Percentiles rank a stretch among this genome's conserved stretches.
These are phyloP conservation scores for Xylariomycetidae sp. DNA, from an alignment of 2,329 filamentous ascomycete genomes.

Conservation along the genomic window DNA sequence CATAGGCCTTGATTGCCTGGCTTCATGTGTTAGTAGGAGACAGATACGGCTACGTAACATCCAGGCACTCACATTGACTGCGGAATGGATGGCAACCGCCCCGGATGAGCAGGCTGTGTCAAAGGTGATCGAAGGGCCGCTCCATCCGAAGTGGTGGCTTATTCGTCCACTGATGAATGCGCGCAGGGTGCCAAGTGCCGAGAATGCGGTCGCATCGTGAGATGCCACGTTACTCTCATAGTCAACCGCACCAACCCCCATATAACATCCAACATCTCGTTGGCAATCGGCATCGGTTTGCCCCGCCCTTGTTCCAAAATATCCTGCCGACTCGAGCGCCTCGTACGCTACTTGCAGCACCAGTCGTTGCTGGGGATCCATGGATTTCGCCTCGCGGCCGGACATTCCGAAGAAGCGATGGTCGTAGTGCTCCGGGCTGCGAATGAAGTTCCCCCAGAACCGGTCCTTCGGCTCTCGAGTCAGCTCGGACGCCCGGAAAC, in stretches of 20 bases:
- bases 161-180: constrained; percentile 20
- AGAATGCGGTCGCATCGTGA: constrained; percentile 30
- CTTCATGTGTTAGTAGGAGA: too few relatives aligned
- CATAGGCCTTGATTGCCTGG: too few relatives aligned
- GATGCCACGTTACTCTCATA: constrained; percentile 36
- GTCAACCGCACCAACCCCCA: constrained; percentile 30
- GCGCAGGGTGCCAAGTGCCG: constrained; percentile 18
- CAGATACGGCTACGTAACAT: too few relatives aligned
- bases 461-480: too few relatives aligned
- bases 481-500: too few relatives aligned
- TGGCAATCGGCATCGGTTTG: too few relatives aligned
- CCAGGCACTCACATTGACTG: constrained; percentile 24
- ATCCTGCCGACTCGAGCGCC: constrained; percentile 18
- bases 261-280: constrained; percentile 33
- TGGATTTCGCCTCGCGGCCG: constrained; percentile 14
- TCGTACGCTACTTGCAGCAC: constrained; percentile 12
- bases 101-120: constrained; percentile 31
- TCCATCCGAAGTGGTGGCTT: constrained; percentile 26
- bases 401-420: constrained; percentile 15
- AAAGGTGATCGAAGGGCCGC: constrained; percentile 20
- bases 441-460: too few relatives aligned
- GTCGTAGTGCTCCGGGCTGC: too few relatives aligned
- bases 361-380: constrained; percentile 18
- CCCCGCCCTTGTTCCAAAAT: too few relatives aligned
- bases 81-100: constrained; percentile 28